Percentiles rank a stretch among this genome's conserved stretches.
phyloP scores from a whole-genome alignment of 1,284 basidiomycete species.

The Boletellus deceptivus region DNA sequence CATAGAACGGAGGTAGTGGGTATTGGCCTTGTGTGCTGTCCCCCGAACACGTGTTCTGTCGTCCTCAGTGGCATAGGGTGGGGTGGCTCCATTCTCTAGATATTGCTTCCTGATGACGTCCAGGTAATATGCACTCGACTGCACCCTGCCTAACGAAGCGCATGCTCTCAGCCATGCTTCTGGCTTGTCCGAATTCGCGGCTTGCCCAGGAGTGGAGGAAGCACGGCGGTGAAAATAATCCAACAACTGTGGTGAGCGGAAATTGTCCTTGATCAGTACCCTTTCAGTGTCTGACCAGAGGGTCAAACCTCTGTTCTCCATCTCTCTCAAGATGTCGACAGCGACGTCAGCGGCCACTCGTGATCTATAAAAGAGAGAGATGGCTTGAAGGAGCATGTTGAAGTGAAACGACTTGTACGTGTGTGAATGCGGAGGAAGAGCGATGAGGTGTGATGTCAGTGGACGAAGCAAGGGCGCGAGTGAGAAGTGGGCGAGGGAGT shows the following conservation, averaged over 20 bases:
- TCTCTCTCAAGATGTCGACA: slow-evolving; percentile 43
- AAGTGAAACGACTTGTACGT: slow-evolving; percentile 41
- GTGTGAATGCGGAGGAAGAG: slow-evolving; percentile 43
- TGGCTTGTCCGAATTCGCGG: slow-evolving; percentile 2
- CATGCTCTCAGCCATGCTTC: slow-evolving; percentile 51
- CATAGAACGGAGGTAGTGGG: slow-evolving; percentile 32
- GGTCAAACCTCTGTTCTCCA: slow-evolving; percentile 42
- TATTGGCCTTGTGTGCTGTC: slow-evolving; percentile 37
- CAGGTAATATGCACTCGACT: slow-evolving; percentile 41
- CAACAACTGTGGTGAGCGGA: slow-evolving; percentile 48
- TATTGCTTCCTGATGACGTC: slow-evolving; percentile 36
- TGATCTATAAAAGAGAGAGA: slow-evolving; percentile 45
- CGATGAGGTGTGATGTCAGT: slow-evolving; percentile 36
- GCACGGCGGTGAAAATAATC: slow-evolving; percentile 38
- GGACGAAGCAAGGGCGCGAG: slow-evolving; percentile 42
- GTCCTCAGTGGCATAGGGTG: slow-evolving; percentile 23
- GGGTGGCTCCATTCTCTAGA: slow-evolving; percentile 18
- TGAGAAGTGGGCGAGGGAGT: slow-evolving; percentile 49
- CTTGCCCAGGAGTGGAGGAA: background rate
- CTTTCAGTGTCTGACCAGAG: slow-evolving; percentile 46
- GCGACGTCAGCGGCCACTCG: slow-evolving; percentile 40
- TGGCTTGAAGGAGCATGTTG: slow-evolving; percentile 54
- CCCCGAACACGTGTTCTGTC: slow-evolving; percentile 8
- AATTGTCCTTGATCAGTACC: slow-evolving; percentile 46
- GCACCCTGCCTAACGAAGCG: slow-evolving; percentile 41